Base-by-base conservation (phyloP, 139 green algal species). In the Chlamydomonas schloesseri region DNA sequence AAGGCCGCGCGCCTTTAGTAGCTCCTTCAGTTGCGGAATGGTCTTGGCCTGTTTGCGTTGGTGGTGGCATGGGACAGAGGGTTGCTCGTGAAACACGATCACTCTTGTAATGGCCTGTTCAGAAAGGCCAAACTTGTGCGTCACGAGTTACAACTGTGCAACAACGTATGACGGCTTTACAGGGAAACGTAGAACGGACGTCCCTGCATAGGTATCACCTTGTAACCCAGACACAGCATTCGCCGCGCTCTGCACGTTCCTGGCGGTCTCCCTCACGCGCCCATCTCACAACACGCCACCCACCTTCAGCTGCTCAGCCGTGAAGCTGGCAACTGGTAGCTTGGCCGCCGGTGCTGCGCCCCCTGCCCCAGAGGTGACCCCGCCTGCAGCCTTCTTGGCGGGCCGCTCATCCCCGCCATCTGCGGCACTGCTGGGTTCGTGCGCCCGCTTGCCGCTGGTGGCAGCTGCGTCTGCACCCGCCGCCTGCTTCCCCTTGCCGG, bases 11-110 rank as follows among this genome's bases (percentile, higher is more conserved):
- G 55, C 37, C 24, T 67, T 65, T 8, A 83, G 68, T 9, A 89
- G 77, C 46, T 89, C 85, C 69, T 89, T 82, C 24, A 73, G 37
- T 47, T 71, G 73, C 34, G 67, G 73, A 10, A 83, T 24, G 29
- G 84, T 80, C 75, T 84, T 84, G 31, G 65, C 15, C 84, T 89
- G 42, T 50, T 50, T 50, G 42, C 42, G 8, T 13, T 8, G 42
- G 42, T 8, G 42, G 42, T 50, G 42, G 6, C 42, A 50, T 5
- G 42, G 8, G 42, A 8, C 6, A 50, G 42, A 50, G 42, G 42
- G 6, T 50, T 50, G 42, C 6, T 50, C 8, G 42, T n/a, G n/a
- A n/a, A n/a, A n/a, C n/a, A n/a, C n/a, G n/a, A n/a, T n/a, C n/a
- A n/a, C n/a, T n/a, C n/a, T n/a, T n/a, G n/a, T n/a, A n/a, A n/a